A percentile compares a stretch with the other conserved stretches of the same genome.
Evolutionary conservation across 129 eudicot species (phyloP).

Genomic region (Artemisia annua): DNA sequence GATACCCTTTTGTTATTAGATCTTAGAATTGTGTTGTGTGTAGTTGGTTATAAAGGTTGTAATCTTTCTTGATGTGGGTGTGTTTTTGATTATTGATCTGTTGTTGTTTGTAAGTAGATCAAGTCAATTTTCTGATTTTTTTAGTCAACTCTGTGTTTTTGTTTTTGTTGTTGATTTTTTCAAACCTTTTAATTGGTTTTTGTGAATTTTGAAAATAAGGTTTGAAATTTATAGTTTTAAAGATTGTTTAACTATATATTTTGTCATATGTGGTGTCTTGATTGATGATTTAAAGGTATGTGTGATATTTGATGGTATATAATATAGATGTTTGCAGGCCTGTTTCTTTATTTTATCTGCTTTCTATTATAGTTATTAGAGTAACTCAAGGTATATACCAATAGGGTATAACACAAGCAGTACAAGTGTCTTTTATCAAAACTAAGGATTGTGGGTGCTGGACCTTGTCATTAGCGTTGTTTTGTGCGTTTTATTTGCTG

Average conservation of each 20-base stretch:
- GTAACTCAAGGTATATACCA: background rate
- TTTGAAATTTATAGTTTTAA: background rate
- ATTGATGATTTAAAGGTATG: constrained; percentile 2
- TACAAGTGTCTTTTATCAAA: too few species aligned
- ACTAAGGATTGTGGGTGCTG: too few species aligned
- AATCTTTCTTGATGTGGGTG: constrained; percentile 20
- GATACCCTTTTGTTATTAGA: constrained; percentile 19
- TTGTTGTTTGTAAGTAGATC: constrained; percentile 32
- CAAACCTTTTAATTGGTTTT: too few species aligned
- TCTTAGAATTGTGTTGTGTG: constrained; percentile 17
- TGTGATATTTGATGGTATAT: constrained; percentile 5
- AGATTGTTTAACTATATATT: background rate
- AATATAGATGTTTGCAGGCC: background rate
- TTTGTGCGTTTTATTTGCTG: too few species aligned
- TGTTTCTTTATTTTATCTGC: background rate
- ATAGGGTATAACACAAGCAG: too few species aligned
- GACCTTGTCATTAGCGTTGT: too few species aligned
- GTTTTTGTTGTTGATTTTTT: background rate
- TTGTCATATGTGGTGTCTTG: background rate
- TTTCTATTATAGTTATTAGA: constrained; percentile 7
- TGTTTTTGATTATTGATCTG: constrained; percentile 21
- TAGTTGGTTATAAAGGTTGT: constrained; percentile 8
- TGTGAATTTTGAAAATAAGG: too few species aligned
- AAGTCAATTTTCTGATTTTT: constrained; percentile 16
- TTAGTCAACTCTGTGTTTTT: constrained; percentile 25